A percentile compares a stretch with the other conserved stretches of the same genome.
These are phyloP conservation scores for Colletotrichum godetiae DNA, from an alignment of 2,329 filamentous ascomycete genomes.

Conservation along the genomic window DNA sequence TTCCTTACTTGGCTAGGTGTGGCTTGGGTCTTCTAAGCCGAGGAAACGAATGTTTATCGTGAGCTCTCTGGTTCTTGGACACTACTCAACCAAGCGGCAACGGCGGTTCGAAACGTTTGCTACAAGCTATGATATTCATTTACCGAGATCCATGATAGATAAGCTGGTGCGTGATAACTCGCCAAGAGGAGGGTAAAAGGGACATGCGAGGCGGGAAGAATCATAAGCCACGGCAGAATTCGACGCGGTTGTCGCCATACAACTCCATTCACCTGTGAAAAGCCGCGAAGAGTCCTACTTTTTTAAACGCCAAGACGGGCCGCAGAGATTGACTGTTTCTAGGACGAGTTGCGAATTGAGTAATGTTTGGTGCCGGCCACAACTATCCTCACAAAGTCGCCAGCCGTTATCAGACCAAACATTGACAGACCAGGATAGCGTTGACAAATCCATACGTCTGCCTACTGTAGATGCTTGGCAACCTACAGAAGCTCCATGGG, in stretches of 20 bases:
- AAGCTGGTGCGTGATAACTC: background rate
- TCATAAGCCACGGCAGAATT: background rate
- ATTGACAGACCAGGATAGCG: background rate
- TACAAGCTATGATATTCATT: background rate
- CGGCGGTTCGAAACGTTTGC: background rate
- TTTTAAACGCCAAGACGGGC: background rate
- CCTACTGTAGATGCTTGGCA: background rate
- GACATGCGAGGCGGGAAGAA: background rate
- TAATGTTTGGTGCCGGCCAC: background rate
- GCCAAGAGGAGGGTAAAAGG: background rate
- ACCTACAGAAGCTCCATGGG: background rate
- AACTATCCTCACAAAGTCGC: background rate
- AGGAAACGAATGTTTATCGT: background rate
- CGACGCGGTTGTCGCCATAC: background rate
- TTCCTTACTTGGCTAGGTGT: background rate
- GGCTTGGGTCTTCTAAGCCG: background rate
- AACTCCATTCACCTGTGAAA: background rate
- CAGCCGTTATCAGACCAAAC: background rate
- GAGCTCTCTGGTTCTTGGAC: background rate
- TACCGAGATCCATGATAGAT: background rate
- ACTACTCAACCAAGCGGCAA: background rate
- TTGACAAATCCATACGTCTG: background rate
- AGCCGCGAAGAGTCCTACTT: background rate
- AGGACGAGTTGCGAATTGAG: background rate
- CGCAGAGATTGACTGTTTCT: background rate